A percentile compares a stretch with the other conserved stretches of the same genome.
These are phyloP conservation scores for Isoetes taiwanensis DNA, from an alignment of 75 land plant genomes.

Conservation along the genomic window DNA sequence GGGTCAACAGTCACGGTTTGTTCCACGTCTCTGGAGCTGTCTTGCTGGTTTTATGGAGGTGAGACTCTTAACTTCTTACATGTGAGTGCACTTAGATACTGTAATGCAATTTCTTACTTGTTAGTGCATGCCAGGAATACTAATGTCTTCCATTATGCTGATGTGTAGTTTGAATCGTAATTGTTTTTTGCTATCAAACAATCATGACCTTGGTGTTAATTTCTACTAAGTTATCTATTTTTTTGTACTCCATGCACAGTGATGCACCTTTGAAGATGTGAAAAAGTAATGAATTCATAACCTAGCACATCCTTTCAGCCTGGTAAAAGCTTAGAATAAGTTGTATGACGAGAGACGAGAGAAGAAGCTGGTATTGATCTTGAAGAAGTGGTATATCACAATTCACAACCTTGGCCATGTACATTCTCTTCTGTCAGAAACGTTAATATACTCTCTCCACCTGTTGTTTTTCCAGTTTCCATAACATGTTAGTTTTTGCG, in stretches of 20 bases:
- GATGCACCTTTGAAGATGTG: neutral
- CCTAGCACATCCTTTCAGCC: constrained; percentile 33
- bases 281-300: neutral
- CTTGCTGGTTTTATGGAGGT: constrained; percentile 97
- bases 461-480: too few relatives aligned
- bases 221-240: too few relatives aligned
- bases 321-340: constrained; percentile 93
- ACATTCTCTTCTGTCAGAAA: too few relatives aligned
- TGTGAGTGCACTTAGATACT: too few relatives aligned
- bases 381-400: constrained; percentile 80
- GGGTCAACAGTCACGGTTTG: constrained; percentile 72
- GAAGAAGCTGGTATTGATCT: constrained; percentile 95
- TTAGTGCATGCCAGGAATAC: neutral
- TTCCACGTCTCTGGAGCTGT: constrained; percentile 97
- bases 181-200: too few relatives aligned
- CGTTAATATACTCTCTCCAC: too few relatives aligned
- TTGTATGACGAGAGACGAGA: constrained; percentile 83
- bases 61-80: neutral
- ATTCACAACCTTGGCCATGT: constrained; percentile 99
- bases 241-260: constrained; percentile 3
- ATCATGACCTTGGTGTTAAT: too few relatives aligned
- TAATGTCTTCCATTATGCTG: neutral
- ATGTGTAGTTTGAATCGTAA: too few relatives aligned
- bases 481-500: too few relatives aligned
- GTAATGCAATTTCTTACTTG: too few relatives aligned